Conservation (phyloP, 129 eudicot species). For the Flaveria bidentis region DNA sequence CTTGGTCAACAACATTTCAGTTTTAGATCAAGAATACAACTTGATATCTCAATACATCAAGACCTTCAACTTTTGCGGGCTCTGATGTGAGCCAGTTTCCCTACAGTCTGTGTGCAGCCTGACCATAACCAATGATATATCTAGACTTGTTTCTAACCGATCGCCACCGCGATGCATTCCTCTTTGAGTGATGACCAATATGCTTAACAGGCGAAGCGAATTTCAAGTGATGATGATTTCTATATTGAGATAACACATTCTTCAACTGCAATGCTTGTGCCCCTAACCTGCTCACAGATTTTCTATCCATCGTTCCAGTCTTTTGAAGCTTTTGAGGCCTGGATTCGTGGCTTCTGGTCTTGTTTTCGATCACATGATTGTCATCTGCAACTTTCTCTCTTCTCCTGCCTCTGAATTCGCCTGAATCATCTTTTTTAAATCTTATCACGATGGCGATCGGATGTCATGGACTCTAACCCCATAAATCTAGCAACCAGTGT, state of each 20-base stretch:
- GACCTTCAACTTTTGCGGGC: slow-evolving; percentile 25
- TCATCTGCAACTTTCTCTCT: slow-evolving; percentile 27
- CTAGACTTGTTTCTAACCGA: slow-evolving; percentile 39
- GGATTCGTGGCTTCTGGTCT: slow-evolving; percentile 40
- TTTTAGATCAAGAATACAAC: too few relatives aligned
- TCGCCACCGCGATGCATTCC: slow-evolving; percentile 39
- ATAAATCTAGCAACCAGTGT: slow-evolving; percentile 88
- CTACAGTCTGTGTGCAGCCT: neutral
- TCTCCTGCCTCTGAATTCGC: slow-evolving; percentile 23
- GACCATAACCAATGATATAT: slow-evolving; percentile 47
- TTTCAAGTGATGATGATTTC: slow-evolving; percentile 59
- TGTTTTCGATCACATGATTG: slow-evolving; percentile 26
- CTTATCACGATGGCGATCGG: slow-evolving; percentile 34
- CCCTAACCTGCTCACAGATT: slow-evolving; percentile 54
- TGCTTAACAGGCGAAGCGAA: slow-evolving; percentile 69
- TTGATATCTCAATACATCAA: slow-evolving; percentile 4
- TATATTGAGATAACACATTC: slow-evolving; percentile 62
- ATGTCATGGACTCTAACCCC: slow-evolving; percentile 91
- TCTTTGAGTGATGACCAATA: slow-evolving; percentile 48
- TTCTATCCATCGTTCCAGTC: slow-evolving; percentile 53
- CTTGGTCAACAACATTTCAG: too few relatives aligned
- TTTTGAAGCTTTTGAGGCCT: slow-evolving; percentile 87
- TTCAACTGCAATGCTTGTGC: slow-evolving; percentile 66
- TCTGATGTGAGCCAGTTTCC: slow-evolving; percentile 15
- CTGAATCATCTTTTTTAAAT: slow-evolving; percentile 35